Percentiles rank a stretch among this genome's conserved stretches.
phyloP scores from a whole-genome alignment of 768 basidiomycete genomes.

The Inosperma sp. region DNA sequence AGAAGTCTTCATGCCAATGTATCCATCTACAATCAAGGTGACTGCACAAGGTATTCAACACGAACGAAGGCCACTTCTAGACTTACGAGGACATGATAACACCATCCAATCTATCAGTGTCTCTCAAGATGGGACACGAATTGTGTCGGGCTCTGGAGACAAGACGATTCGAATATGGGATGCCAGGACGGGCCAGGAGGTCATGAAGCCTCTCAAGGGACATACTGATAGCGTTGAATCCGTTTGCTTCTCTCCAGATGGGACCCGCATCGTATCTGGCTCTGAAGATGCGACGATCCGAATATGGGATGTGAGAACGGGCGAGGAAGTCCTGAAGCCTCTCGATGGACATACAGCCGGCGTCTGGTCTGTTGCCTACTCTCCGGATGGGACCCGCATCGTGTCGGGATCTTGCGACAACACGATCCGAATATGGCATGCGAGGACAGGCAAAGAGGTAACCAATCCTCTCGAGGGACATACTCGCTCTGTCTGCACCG shows the following conservation, averaged over 20 bases:
- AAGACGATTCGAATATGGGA: constrained; percentile 9
- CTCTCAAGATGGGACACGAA: constrained; percentile 1
- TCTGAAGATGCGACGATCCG: constrained; percentile 1
- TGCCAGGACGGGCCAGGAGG: not conserved
- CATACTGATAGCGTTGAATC: not conserved
- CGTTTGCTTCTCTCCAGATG: constrained; percentile 4
- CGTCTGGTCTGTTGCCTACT: constrained; percentile 20
- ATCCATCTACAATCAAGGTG: constrained; percentile 3
- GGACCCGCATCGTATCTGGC: no score
- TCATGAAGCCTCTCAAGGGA: not conserved
- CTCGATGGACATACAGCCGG: constrained; percentile 14
- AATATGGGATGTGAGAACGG: constrained; percentile 7
- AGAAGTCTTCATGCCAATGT: constrained; percentile 8
- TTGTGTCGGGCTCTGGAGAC: constrained; percentile 5
- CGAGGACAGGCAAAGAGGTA: constrained; percentile 11
- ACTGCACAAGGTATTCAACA: not conserved
- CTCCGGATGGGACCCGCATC: constrained; percentile 16
- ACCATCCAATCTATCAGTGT: constrained; percentile 1
- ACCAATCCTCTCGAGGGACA: constrained; percentile 13
- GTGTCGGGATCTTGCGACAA: constrained; percentile 18
- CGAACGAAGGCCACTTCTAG: not conserved
- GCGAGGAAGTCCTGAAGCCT: constrained; percentile 2
- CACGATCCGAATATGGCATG: constrained; percentile 21
- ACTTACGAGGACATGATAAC: constrained; percentile 1
- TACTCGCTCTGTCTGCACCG: constrained; percentile 13